Evolutionary conservation across 2,329 filamentous ascomycete species (phyloP).

Genomic region (Xylariaceae sp.): DNA sequence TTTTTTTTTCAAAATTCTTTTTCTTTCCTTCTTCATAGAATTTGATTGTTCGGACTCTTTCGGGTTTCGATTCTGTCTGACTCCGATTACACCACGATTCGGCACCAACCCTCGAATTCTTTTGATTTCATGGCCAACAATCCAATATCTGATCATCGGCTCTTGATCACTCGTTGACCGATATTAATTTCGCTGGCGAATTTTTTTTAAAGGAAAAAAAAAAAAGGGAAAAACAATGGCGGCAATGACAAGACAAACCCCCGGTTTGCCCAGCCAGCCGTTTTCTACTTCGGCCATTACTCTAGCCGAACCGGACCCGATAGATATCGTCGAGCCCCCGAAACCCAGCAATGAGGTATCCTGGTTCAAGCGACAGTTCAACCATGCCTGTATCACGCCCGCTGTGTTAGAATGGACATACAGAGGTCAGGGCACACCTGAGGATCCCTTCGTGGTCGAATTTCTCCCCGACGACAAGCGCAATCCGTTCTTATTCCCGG

Average conservation of each 20-base stretch:
- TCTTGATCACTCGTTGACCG: neutral
- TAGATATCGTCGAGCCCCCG: slow-evolving; percentile 37
- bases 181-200: slow-evolving; percentile 11
- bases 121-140: neutral
- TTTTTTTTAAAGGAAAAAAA: neutral
- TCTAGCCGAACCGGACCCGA: slow-evolving; percentile 19
- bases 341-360: slow-evolving; percentile 32
- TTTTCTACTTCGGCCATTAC: slow-evolving; percentile 20
- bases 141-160: neutral
- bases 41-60: neutral
- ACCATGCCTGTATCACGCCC: slow-evolving; percentile 53
- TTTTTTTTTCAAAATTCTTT: neutral
- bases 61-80: neutral
- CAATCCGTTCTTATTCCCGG: slow-evolving; percentile 56
- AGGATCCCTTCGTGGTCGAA: slow-evolving; percentile 62
- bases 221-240: neutral
- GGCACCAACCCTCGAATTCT: neutral
- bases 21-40: neutral
- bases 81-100: too few species aligned
- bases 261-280: slow-evolving; percentile 12
- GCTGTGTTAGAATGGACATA: slow-evolving; percentile 53
- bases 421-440: slow-evolving; percentile 55
- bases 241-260: slow-evolving; percentile 1
- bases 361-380: slow-evolving; percentile 49
- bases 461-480: slow-evolving; percentile 62